Base-by-base conservation (phyloP, 495 filamentous ascomycete species). In the Xylaria longipes region DNA sequence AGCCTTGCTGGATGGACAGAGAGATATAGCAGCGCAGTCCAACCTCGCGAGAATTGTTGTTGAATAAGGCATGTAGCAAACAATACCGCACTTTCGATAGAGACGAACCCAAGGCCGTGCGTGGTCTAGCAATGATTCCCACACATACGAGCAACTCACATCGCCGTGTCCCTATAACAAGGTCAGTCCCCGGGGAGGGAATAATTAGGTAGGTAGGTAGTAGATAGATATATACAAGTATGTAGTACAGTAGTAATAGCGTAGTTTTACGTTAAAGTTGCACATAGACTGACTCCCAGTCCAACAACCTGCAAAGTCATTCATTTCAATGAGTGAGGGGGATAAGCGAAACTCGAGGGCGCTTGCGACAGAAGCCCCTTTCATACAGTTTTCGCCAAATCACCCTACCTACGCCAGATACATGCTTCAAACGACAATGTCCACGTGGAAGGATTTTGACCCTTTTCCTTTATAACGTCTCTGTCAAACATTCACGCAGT, bases 191-290 rank as follows among this genome's bases (percentile, higher is more conserved):
- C 33, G n/a, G 11, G 14, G 17, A 37, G 68, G 46, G 68, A 25
- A 48, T 22, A 3, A 63, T 46, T 58, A 63, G 68, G 25, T 31
- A 46, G 14, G 54, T 35, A 35, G 54, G 57, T 46, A 7, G 41
- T 70, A 29, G 33, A 37, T 69, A 41, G 56, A 69, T 62, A 70
- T 70, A 70, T 70, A 63, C 52, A 70, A 22, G 35, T 70, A 50
- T 43, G 45, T 70, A 58, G 33, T 62, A 62, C 56, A 63, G 68
- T 70, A 17, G 68, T 58, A 58, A 7, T 52, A 37, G 39, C 57
- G 43, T 33, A 33, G 46, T 22, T 58, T 29, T 60, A 3, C 31
- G 57, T 60, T 54, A 37, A 37, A 22, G 29, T 63, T 63, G 56
- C 39, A 63, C 46, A 35, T 50, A 33, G 43, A 41, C 57, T 46